Evolutionary conservation across 306 rosid species (phyloP), one percentile per base, ranked within the genome.

Genomic region (Delonix regia): DNA sequence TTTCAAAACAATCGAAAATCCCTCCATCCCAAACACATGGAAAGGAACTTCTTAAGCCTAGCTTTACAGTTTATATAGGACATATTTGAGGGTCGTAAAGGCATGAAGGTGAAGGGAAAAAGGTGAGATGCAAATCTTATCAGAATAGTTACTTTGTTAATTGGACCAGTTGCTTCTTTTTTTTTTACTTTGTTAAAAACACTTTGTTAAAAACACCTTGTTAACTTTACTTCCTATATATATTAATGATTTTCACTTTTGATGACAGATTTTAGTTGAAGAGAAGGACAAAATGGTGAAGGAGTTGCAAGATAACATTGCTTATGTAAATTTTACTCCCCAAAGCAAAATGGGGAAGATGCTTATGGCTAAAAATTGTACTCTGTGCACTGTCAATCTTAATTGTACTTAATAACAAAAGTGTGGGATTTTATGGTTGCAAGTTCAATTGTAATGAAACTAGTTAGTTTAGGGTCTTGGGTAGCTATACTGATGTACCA

Each of bases 331-430:
- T 65, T 94, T 94, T 74, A 94, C 97, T 52, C 91, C 97, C 22
- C 88, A 89, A 74, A 94, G 97, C 92, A 94, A 90, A 86, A 92
- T 90, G 97, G 98, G 98, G 75, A 94, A 86, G 85, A 85, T 90
- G 91, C 85, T 94, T 75, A 92, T 94, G 97, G 97, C 97, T 78
- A 94, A 94, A 86, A 90, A 97, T 75, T 88, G 87, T 85, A 94
- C 97, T 24, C 85, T 94, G 81, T n/a, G n/a, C n/a, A n/a, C n/a
- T n/a, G n/a, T n/a, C n/a, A n/a, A n/a, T n/a, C n/a, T n/a, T n/a
- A n/a, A n/a, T n/a, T n/a, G n/a, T n/a, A n/a, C n/a, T n/a, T n/a
- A n/a, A n/a, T n/a, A n/a, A n/a, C n/a, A n/a, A n/a, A n/a, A n/a
- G n/a, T n/a, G n/a, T n/a, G n/a, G n/a, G n/a, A n/a, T n/a, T n/a